Evolutionary conservation across 305 asterid genomes (phyloP).

Genomic region (Solanum hybrid): DNA sequence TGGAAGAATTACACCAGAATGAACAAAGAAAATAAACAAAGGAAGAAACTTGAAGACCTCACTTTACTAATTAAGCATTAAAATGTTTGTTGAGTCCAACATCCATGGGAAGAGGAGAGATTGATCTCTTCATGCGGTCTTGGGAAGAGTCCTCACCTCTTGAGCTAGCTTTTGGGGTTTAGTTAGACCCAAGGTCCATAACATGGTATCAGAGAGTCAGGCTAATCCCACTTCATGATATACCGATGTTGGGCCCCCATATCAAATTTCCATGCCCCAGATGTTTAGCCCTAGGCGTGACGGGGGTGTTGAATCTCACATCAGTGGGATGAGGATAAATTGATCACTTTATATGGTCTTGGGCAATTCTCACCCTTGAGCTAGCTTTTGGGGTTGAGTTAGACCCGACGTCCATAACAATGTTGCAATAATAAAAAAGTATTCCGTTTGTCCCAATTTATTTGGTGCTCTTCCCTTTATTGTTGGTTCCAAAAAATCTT

Average conservation of each 20-base stretch:
- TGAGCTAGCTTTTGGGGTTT: not conserved
- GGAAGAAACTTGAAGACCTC: not conserved
- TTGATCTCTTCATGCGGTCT: not conserved
- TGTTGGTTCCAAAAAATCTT: not conserved
- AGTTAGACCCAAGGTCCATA: not conserved
- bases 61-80: not conserved
- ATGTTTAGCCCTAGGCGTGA: not conserved
- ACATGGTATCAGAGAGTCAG: not conserved
- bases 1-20: slow-evolving; percentile 3
- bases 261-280: not conserved
- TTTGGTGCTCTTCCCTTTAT: not conserved
- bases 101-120: not conserved
- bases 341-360: not conserved
- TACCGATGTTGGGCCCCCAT: not conserved
- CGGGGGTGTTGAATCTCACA: not conserved
- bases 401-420: not conserved
- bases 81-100: not conserved
- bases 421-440: not conserved
- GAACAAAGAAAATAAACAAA: not conserved
- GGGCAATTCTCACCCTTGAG: not conserved
- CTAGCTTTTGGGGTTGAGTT: not conserved
- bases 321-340: not conserved
- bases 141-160: not conserved
- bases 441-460: not conserved
- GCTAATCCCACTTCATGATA: not conserved